Evolutionary conservation across 108 stramenopile genomes (phyloP).

Genomic region (Conticribra guillardii): DNA sequence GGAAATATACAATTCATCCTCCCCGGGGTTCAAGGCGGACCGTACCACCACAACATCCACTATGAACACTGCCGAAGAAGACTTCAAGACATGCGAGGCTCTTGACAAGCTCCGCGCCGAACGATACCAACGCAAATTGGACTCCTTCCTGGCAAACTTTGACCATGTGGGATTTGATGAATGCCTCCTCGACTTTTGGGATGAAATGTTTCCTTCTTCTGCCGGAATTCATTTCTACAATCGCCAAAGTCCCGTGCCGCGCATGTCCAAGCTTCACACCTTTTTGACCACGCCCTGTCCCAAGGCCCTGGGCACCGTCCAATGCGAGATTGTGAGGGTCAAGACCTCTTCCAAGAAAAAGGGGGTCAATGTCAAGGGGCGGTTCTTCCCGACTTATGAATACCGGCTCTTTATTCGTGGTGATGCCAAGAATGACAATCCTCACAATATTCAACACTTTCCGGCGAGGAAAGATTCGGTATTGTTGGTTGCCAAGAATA

Average conservation of each 20-base stretch:
- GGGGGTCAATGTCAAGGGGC: constrained; percentile 61
- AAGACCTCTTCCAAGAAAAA: constrained; percentile 61
- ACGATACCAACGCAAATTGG: constrained; percentile 53
- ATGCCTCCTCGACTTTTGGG: constrained; percentile 86
- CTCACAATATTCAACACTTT: not conserved
- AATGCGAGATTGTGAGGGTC: constrained; percentile 87
- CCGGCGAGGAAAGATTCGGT: constrained; percentile 63
- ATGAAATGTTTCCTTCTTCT: constrained; percentile 70
- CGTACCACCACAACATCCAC: too few species aligned
- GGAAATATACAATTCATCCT: constrained; percentile 60
- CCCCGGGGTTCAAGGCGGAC: too few species aligned
- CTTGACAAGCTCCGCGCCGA: constrained; percentile 25
- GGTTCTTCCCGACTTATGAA: constrained; percentile 83
- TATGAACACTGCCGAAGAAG: too few species aligned
- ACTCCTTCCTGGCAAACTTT: constrained; percentile 31
- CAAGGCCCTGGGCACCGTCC: constrained; percentile 77
- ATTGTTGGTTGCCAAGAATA: constrained; percentile 76
- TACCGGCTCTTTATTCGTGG: constrained; percentile 81
- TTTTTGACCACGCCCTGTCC: constrained; percentile 84
- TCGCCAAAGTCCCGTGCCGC: constrained; percentile 72
- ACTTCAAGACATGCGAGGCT: too few species aligned
- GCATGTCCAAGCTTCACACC: constrained; percentile 58
- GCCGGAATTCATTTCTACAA: constrained; percentile 75
- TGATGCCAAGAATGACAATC: constrained; percentile 44
- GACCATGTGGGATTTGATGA: constrained; percentile 63